These are phyloP conservation scores for Lactarius deliciosus DNA, from an alignment of 768 basidiomycete species.

Conservation along the genomic window DNA sequence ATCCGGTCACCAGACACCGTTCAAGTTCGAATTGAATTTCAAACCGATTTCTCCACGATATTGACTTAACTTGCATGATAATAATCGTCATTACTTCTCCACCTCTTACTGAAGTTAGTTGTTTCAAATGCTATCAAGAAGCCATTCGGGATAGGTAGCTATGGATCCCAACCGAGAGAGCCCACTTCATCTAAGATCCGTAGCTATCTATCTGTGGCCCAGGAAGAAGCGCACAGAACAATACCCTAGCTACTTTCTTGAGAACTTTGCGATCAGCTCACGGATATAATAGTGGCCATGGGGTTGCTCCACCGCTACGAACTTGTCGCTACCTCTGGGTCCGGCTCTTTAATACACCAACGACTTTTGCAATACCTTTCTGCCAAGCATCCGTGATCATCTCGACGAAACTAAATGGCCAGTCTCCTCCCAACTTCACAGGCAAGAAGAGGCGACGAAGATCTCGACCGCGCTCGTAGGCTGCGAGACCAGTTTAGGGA, in stretches of 20 bases:
- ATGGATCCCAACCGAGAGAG: background rate
- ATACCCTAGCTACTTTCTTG: background rate
- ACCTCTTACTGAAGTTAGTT: no score
- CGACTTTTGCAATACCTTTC: background rate
- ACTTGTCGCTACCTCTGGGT: background rate
- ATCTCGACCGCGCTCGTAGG: background rate
- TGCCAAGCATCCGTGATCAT: no score
- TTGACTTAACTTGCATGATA: no score
- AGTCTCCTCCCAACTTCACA: slow-evolving; percentile 3
- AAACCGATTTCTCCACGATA: no score
- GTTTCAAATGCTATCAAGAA: no score
- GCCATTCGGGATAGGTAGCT: no score
- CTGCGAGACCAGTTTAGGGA: slow-evolving; percentile 11
- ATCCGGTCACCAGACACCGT: no score
- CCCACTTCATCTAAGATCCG: background rate
- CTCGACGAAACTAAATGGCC: background rate
- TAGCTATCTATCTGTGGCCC: background rate
- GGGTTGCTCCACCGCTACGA: background rate
- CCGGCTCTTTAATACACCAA: background rate
- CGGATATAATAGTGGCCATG: background rate
- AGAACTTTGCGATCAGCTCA: background rate
- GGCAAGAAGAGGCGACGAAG: slow-evolving; percentile 4
- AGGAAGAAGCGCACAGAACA: background rate
- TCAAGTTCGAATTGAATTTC: no score
- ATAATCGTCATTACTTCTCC: no score